Conservation (phyloP, 345 rosid genomes). For the Hibiscus mutabilis region DNA sequence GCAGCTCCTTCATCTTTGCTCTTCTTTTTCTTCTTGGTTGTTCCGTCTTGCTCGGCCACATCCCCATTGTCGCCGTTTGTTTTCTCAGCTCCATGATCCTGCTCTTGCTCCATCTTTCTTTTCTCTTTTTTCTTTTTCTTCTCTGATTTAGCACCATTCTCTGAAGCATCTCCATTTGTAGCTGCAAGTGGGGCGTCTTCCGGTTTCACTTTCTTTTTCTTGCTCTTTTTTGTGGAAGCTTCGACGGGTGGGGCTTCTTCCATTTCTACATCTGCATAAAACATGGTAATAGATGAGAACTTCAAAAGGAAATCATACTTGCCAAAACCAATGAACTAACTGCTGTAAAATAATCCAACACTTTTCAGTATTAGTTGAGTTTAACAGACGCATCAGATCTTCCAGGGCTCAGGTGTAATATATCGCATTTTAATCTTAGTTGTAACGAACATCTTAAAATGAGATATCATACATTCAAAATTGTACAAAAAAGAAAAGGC, state of each 20-base stretch:
- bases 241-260: constrained; percentile 40
- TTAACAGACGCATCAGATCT: background rate
- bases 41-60: constrained; percentile 28
- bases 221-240: constrained; percentile 46
- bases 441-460: background rate
- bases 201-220: constrained; percentile 50
- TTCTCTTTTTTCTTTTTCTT: constrained; percentile 42
- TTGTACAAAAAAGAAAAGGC: background rate
- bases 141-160: constrained; percentile 34
- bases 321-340: background rate
- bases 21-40: constrained; percentile 35
- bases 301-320: background rate
- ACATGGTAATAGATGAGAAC: background rate
- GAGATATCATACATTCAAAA: background rate
- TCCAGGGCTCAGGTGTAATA: background rate
- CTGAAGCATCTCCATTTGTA: constrained; percentile 19
- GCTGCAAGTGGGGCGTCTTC: constrained; percentile 18
- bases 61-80: constrained; percentile 22
- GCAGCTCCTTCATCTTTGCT: constrained; percentile 28
- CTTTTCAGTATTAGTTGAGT: background rate
- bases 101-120: constrained; percentile 42
- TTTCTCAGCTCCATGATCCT: constrained; percentile 15
- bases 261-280: constrained; percentile 29
- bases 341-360: background rate
- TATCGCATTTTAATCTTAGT: no score